Conservation (phyloP, 2,329 filamentous ascomycete species). For the Botrytis medusae region DNA sequence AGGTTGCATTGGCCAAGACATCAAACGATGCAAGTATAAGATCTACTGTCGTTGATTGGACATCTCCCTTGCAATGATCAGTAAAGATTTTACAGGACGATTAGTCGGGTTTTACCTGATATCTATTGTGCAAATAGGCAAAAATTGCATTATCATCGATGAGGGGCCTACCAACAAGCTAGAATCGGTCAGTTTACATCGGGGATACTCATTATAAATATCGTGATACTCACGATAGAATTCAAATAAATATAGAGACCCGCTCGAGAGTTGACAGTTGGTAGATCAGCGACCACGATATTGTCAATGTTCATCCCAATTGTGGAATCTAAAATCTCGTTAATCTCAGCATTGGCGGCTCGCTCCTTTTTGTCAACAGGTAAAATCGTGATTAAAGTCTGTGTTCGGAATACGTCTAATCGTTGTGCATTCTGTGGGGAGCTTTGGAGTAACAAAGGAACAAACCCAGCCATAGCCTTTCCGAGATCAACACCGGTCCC, state of each 20-base stretch:
- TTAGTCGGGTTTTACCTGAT: constrained; percentile 58
- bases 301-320: constrained; percentile 49
- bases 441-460: constrained; percentile 57
- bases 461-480: constrained; percentile 52
- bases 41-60: constrained; percentile 75
- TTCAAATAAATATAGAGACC: constrained; percentile 86
- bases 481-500: constrained; percentile 48
- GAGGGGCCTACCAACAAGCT: constrained; percentile 79
- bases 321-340: constrained; percentile 57
- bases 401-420: constrained; percentile 58
- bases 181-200: constrained; percentile 35
- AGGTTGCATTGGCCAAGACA: constrained; percentile 81
- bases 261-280: constrained; percentile 71
- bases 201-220: background rate
- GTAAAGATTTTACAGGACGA: background rate
- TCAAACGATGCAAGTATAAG: constrained; percentile 88
- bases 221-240: constrained; percentile 61
- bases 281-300: constrained; percentile 60
- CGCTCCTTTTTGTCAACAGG: constrained; percentile 54
- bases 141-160: constrained; percentile 79
- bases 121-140: constrained; percentile 79
- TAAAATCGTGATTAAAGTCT: constrained; percentile 56
- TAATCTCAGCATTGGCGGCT: constrained; percentile 51
- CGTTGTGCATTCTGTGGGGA: constrained; percentile 50
- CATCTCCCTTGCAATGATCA: constrained; percentile 60